Percentiles rank a stretch among this genome's conserved stretches.
phyloP scores from a whole-genome alignment of 1,284 basidiomycete species.

The Laetiporus sulphureus region DNA sequence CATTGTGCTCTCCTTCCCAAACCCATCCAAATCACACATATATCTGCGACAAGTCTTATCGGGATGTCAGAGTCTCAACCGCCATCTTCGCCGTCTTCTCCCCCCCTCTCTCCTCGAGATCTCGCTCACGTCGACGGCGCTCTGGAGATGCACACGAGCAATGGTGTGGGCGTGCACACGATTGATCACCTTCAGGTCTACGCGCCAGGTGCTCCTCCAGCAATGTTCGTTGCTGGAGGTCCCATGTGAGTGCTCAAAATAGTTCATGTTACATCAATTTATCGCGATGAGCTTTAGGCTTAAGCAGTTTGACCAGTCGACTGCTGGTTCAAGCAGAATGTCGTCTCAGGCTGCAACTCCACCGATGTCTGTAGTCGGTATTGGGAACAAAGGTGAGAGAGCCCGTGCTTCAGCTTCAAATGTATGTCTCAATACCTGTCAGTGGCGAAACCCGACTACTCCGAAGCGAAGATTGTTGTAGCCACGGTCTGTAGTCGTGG shows the following conservation, averaged over 20 bases:
- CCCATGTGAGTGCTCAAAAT: slow-evolving; percentile 24
- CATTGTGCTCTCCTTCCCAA: not conserved
- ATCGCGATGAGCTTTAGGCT: too few species aligned
- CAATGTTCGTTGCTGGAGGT: slow-evolving; percentile 31
- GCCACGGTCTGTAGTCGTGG: slow-evolving; percentile 72
- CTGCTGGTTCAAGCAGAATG: slow-evolving; percentile 55
- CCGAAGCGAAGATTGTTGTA: slow-evolving; percentile 96
- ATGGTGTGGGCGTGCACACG: too few species aligned
- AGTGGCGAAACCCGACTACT: slow-evolving; percentile 97
- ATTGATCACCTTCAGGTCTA: slow-evolving; percentile 5
- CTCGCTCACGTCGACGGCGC: slow-evolving; percentile 25
- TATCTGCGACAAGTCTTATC: not conserved
- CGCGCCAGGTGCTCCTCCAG: slow-evolving; percentile 19
- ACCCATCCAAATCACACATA: too few species aligned
- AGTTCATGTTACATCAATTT: not conserved
- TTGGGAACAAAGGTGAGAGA: slow-evolving; percentile 67
- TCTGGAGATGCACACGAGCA: slow-evolving; percentile 21
- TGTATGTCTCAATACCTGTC: not conserved
- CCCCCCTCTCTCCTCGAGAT: slow-evolving; percentile 17
- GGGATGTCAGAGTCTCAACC: not conserved
- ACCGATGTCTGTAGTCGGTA: slow-evolving; percentile 72
- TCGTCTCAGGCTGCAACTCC: slow-evolving; percentile 68
- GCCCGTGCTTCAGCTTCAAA: too few species aligned
- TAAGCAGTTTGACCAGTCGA: slow-evolving; percentile 74
- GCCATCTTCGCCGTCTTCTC: slow-evolving; percentile 6